phyloP scores from a whole-genome alignment of 768 basidiomycete species.

The Lentinula lateritia region DNA sequence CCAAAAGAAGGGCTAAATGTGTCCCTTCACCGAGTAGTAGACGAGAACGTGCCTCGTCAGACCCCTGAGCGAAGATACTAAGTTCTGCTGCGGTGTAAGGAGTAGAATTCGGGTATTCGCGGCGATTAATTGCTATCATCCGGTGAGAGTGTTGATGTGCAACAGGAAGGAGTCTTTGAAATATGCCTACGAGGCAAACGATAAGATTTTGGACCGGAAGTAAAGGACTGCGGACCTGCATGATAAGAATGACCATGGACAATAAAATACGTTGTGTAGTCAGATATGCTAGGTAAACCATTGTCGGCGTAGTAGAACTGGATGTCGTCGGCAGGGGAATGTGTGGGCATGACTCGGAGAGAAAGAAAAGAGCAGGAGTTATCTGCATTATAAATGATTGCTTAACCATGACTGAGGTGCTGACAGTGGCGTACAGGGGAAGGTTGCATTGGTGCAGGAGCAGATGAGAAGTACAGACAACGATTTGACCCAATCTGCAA shows the following conservation, averaged over 20 bases:
- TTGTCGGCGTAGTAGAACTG: constrained; percentile 2
- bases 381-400: background rate
- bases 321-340: background rate
- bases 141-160: constrained; percentile 10
- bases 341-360: background rate
- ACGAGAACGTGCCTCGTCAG: constrained; percentile 12
- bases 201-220: background rate
- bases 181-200: background rate
- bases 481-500: too few species aligned
- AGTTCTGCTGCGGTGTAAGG: constrained; percentile 22
- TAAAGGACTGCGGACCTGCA: background rate
- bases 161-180: background rate
- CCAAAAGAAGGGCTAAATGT: constrained; percentile 22
- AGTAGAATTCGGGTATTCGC: constrained; percentile 26
- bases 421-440: too few species aligned
- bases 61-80: constrained; percentile 9
- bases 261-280: background rate
- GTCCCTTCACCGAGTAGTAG: constrained; percentile 22
- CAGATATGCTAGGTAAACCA: background rate
- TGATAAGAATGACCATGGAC: constrained; percentile 6
- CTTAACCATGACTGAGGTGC: too few species aligned
- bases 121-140: constrained; percentile 26
- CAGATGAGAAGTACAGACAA: too few species aligned
- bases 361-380: background rate
- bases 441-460: too few species aligned